Evolutionary conservation across 73 alveolate species (phyloP), one percentile per base, ranked within the genome.

Genomic region (Paramecium bursaria): DNA sequence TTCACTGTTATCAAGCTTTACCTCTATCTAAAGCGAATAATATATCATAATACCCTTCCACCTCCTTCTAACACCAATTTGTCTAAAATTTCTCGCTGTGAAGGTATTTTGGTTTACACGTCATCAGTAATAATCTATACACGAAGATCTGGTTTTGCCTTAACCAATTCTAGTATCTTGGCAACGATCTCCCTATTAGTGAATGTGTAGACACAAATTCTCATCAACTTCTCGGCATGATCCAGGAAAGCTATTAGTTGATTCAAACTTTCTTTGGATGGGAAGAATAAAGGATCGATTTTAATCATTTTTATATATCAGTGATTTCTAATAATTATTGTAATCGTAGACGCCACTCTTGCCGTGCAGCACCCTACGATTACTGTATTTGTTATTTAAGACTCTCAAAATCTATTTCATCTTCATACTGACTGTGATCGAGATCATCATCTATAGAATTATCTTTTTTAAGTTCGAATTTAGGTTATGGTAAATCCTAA

Each of bases 81-180:
- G 44, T 35, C 82, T 9, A 67, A 19, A 42, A 67, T 67, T 11
- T 21, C 55, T 42, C 44, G 33, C 44, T 39, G 27, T 35, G 82
- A 67, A 19, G 82, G 82, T 67, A 67, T 67, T 46, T 79, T 48
- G 6, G 55, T 53, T 47, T 79, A 90, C 85, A 95, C 99, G 75
- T 96, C 99, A 85, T 96, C 99, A 2, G 99, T 88, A 55, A 97
- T 97, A 35, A 97, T 89, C 86, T 93, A 73, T 1, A 97, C 97
- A 17, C 88, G 85, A 2, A 96, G 92, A 39, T 79, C 35, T 33
- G 82, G 82, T 10, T 79, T 98, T 96, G 39, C 92, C 50, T 39
- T 86, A 55, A 90, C 88, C 92, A 73, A 92, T 91, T 51, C 94
- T 93, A 33, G 39, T 51, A 97, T 92, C 1, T 98, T 98, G 60